A percentile compares a stretch with the other conserved stretches of the same genome.
phyloP scores from a whole-genome alignment of 495 filamentous ascomycete genomes.

The Penicillium samsonianum region DNA sequence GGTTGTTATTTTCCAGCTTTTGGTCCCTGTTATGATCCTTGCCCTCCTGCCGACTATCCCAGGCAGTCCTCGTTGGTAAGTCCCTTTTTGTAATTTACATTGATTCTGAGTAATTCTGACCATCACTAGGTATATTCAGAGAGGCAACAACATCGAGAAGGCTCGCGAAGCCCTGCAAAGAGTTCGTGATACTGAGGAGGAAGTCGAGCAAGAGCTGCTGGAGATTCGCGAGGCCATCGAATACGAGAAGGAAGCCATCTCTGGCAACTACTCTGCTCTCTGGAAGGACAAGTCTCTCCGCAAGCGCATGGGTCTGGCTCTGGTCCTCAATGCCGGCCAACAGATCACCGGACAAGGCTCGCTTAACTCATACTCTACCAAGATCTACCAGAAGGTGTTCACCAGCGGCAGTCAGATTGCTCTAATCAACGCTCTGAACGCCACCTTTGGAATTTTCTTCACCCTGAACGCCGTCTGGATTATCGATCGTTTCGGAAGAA shows the following conservation, averaged over 20 bases:
- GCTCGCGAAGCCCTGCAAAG: slow-evolving; percentile 49
- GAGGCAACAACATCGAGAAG: slow-evolving; percentile 53
- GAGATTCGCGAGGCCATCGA: slow-evolving; percentile 60
- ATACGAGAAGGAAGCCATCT: slow-evolving; percentile 63
- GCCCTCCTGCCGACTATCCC: slow-evolving; percentile 55
- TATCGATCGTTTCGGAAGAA: slow-evolving; percentile 68
- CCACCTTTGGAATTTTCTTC: slow-evolving; percentile 67
- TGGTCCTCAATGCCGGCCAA: slow-evolving; percentile 61
- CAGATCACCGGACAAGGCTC: slow-evolving; percentile 63
- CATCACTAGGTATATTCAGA: slow-evolving; percentile 48
- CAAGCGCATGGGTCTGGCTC: slow-evolving; percentile 55
- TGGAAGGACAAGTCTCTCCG: slow-evolving; percentile 63
- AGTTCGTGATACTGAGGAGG: slow-evolving; percentile 58
- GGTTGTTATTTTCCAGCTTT: slow-evolving; percentile 63
- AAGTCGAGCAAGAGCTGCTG: slow-evolving; percentile 59
- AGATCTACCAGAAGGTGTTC: slow-evolving; percentile 67
- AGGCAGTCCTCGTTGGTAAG: slow-evolving; percentile 58
- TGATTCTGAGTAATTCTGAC: slow-evolving; percentile 1
- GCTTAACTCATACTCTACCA: slow-evolving; percentile 63
- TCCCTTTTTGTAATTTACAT: background rate
- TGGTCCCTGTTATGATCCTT: slow-evolving; percentile 56
- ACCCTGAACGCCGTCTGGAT: slow-evolving; percentile 73
- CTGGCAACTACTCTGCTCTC: slow-evolving; percentile 54
- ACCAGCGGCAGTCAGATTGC: slow-evolving; percentile 53
- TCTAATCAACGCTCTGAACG: slow-evolving; percentile 67